Evolutionary conservation across 1,284 basidiomycete species (phyloP), one percentile per base, ranked within the genome.

Genomic region (Kwoniella shivajii): DNA sequence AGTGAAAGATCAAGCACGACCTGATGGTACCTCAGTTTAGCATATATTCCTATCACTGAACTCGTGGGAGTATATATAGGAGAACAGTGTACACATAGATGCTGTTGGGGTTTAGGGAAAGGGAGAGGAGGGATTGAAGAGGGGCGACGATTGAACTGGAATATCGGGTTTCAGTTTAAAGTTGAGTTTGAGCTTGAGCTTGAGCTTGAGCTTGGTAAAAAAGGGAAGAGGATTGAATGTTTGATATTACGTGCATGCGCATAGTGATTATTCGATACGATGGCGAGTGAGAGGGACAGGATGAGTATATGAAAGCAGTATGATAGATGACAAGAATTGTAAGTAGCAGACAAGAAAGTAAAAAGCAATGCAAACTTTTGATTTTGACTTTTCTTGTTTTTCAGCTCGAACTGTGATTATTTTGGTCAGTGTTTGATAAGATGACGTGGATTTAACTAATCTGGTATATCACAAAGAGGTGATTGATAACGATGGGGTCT

Each of bases 81-180:
- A 67, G 71, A 66, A 58, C 68, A 73, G 69, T 68, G 69, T 75
- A 75, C 73, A 75, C 73, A 71, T 64, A 61, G 61, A 66, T 68
- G 68, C 68, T 44, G 39, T 41, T 31, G 41, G 33, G 27, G 50
- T 18, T 22, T 33, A 47, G 43, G 41, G 26, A 43, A 22, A 31
- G 31, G 39, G 44, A 34, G 27, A 34, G 30, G 27, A 34, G 18
- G 22, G 38, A 33, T 33, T 10, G 14, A 20, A 33, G 45, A n/a
- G n/a, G n/a, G n/a, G n/a, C n/a, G n/a, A n/a, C n/a, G n/a, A n/a
- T n/a, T n/a, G n/a, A n/a, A n/a, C n/a, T n/a, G n/a, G n/a, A n/a
- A n/a, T n/a, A n/a, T n/a, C n/a, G n/a, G n/a, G n/a, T n/a, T n/a
- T n/a, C n/a, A n/a, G n/a, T n/a, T n/a, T n/a, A n/a, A n/a, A n/a